A percentile compares a stretch with the other conserved stretches of the same genome.
Conservation (phyloP, 148 eudicot species). For the Persicaria maculosa region DNA sequence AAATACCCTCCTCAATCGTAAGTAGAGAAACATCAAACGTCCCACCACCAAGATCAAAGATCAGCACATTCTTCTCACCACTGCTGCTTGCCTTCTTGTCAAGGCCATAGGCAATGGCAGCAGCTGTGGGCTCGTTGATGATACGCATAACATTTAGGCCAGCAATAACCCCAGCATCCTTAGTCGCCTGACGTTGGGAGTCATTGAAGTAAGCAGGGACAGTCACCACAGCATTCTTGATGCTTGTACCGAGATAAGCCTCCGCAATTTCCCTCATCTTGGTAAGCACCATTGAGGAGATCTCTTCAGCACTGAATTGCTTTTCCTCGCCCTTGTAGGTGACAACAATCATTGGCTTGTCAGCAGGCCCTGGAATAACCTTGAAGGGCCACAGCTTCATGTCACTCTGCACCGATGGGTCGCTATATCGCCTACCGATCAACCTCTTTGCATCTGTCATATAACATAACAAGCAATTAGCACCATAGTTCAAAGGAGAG, state of each 20-base stretch:
- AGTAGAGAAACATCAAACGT: slow-evolving; percentile 14
- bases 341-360: slow-evolving; percentile 14
- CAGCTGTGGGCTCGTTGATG: slow-evolving; percentile 13
- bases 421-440: slow-evolving; percentile 17
- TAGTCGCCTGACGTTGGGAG: slow-evolving; percentile 10
- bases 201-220: slow-evolving; percentile 16
- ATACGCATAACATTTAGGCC: slow-evolving; percentile 10
- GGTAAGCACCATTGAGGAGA: slow-evolving; percentile 10
- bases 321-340: slow-evolving; percentile 11
- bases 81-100: slow-evolving; percentile 17
- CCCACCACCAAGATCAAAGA: slow-evolving; percentile 15
- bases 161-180: slow-evolving; percentile 9
- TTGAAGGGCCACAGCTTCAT: slow-evolving; percentile 17
- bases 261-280: slow-evolving; percentile 15
- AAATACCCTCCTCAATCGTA: slow-evolving; percentile 16
- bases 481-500: not conserved
- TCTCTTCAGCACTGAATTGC: slow-evolving; percentile 8
- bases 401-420: slow-evolving; percentile 12
- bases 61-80: slow-evolving; percentile 13
- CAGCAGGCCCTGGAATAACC: slow-evolving; percentile 3
- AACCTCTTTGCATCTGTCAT: slow-evolving; percentile 12
- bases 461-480: not conserved
- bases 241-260: slow-evolving; percentile 8
- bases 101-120: slow-evolving; percentile 16
- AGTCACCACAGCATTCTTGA: slow-evolving; percentile 15